Evolutionary conservation across 306 rosid genomes (phyloP), one percentile per base, ranked within the genome.

Genomic region (Castanospermum australe): DNA sequence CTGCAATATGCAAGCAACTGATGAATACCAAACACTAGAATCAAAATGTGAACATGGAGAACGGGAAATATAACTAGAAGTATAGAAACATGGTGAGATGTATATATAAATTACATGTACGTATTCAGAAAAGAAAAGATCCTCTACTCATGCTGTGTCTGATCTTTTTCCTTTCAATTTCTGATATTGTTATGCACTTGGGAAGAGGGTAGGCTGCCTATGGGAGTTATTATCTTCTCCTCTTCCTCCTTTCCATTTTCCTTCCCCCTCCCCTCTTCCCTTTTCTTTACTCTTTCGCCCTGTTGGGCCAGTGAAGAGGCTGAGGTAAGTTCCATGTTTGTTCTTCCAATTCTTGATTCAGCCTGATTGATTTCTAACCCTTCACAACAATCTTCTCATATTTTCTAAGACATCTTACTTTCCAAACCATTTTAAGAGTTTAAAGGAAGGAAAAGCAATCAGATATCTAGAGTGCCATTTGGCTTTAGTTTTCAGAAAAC

Each of bases 1-100:
- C 92, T 90, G 85, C 91, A 84, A 79, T 8, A 66, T 69, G 17
- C 45, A 81, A 41, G 50, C 25, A 73, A 45, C 4, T 35, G 21
- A 18, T 66, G 21, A 72, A 64, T 55, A 62, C 1, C 7, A 75
- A 50, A 59, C 33, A 56, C 21, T 38, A 21, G 52, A 52, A 66
- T 52, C 21, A 82, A 42, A 67, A 72, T 22, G 42, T 66, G 47
- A 71, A 18, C 11, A 50, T 70, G 18, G 25, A 22, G 20, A 42
- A 5, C 63, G 59, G 5, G 5, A 72, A 71, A 65, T 25, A 51
- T 41, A n/a, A 24, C 18, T 3, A 42, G 14, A 56, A 9, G 35
- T 10, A 8, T 35, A 69, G 47, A 69, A 72, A 66, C 47, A 35
- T 9, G 22, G 45, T 36, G 48, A 56, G 39, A 36, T 60, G 33